Evolutionary conservation across 139 green algal species (phyloP).

Genomic region (Picochlorum sp.): DNA sequence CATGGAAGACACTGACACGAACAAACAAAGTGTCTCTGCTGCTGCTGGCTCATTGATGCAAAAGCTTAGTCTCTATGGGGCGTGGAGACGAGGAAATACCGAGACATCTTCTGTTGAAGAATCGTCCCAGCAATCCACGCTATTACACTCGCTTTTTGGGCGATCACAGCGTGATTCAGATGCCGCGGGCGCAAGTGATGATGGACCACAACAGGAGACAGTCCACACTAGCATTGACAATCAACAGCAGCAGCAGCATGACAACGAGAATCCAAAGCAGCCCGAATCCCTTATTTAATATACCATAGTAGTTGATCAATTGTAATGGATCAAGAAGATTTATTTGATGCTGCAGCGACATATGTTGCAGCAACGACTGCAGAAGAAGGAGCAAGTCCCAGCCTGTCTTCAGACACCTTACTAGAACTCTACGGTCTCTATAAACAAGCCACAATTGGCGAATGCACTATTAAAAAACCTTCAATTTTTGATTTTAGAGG

Average conservation of each 20-base stretch:
- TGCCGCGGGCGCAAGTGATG: too few relatives aligned
- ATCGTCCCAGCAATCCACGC: too few relatives aligned
- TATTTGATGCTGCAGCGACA: slow-evolving; percentile 29
- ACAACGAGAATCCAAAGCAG: too few relatives aligned
- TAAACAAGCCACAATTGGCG: slow-evolving; percentile 40
- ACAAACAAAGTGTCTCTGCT: background rate
- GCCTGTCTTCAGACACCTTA: slow-evolving; percentile 4
- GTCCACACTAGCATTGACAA: too few relatives aligned
- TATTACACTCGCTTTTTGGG: too few relatives aligned
- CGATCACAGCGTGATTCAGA: too few relatives aligned
- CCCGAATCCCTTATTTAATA: too few relatives aligned
- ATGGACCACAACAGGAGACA: too few relatives aligned
- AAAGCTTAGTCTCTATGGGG: background rate
- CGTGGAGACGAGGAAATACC: background rate
- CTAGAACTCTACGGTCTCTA: slow-evolving; percentile 43
- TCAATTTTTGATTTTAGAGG: slow-evolving; percentile 33
- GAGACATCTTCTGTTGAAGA: background rate
- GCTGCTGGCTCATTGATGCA: background rate
- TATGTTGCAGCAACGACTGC: slow-evolving; percentile 11
- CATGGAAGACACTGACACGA: background rate
- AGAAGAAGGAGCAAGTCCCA: too few relatives aligned
- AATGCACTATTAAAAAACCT: slow-evolving; percentile 31
- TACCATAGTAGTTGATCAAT: too few relatives aligned
- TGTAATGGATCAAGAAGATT: slow-evolving; percentile 10
- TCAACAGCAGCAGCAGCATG: too few relatives aligned